Percentiles rank a stretch among this genome's conserved stretches.
Conservation (phyloP, 2,329 filamentous ascomycete genomes). For the Xylariaceae sp. region DNA sequence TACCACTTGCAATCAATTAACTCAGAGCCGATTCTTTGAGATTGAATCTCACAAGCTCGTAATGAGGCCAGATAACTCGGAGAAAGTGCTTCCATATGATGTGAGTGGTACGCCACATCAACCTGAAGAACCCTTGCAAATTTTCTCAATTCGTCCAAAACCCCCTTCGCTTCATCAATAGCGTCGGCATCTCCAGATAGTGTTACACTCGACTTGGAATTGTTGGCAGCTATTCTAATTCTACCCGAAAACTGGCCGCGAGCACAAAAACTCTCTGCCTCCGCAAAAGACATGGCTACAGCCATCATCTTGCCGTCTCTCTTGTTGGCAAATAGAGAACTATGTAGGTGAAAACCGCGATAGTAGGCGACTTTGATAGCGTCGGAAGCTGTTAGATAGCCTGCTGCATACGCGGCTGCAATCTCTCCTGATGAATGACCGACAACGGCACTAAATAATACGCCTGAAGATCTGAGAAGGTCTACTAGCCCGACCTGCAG, state of each 20-base stretch:
- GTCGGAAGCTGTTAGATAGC: slow-evolving; percentile 46
- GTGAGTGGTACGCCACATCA: slow-evolving; percentile 6
- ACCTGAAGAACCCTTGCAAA: slow-evolving; percentile 16
- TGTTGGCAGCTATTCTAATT: not conserved
- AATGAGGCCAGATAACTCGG: slow-evolving; percentile 43
- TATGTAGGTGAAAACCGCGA: not conserved
- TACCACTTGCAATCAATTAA: slow-evolving; percentile 31
- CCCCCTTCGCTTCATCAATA: not conserved
- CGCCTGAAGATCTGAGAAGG: slow-evolving; percentile 10
- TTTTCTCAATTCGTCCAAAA: slow-evolving; percentile 25
- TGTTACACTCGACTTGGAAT: slow-evolving; percentile 2
- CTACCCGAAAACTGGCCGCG: not conserved
- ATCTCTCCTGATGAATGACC: slow-evolving; percentile 49
- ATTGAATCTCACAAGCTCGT: no score
- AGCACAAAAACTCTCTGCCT: not conserved
- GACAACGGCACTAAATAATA: slow-evolving; percentile 25
- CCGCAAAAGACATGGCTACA: not conserved
- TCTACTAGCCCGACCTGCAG: slow-evolving; percentile 30
- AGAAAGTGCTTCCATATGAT: slow-evolving; percentile 1
- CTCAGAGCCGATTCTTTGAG: no score
- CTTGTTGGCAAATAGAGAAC: no score
- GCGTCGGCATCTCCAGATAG: not conserved
- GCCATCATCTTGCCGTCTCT: slow-evolving; percentile 10
- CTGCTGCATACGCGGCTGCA: slow-evolving; percentile 53
- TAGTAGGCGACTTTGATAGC: slow-evolving; percentile 45